Evolutionary conservation across 495 filamentous ascomycete species (phyloP), one percentile per base, ranked within the genome.

Genomic region (Aspergillus cavernicola): DNA sequence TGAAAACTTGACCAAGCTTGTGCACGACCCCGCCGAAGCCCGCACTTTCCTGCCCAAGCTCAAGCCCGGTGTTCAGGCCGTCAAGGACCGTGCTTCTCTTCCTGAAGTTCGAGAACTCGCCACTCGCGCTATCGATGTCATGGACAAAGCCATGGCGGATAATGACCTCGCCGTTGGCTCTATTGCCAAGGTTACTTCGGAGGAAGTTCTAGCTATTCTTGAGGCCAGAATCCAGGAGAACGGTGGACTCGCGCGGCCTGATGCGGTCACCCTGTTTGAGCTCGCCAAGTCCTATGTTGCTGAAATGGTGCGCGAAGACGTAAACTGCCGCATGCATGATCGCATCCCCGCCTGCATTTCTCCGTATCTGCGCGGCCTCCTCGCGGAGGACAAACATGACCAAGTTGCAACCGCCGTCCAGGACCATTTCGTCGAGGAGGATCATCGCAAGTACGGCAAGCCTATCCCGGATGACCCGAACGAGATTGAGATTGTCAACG

Each of bases 1-100:
- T 24, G 93, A 99, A 74, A 99, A 99, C 69, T 71, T 99, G 73
- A 99, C 93, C 41, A 99, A 96, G 77, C 80, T 99, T 23, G 93
- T 99, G 22, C 93, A 99, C 69, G 95, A 99, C 65, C 93, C 93
- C 6, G 82, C 96, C 28, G 93, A 99, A 73, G 93, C 93, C 16
- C 82, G 95, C 37, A 89, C 90, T 56, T 99, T 99, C 80, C 76
- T 99, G 61, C 93, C 93, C 39, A 96, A 95, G 69, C 84, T 99
- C 36, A 88, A 88, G 66, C 93, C 93, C 35, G 93, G 93, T 81
- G 83, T 99, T 15, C 90, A 96, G 78, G 80, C 72, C 24, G 92
- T 97, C 52, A 81, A 87, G 61, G 85, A 91, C 55, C 81, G 91
- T 40, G 92, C 95, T 32, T 93, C 93, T 50, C 81, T 97, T 9